Base-by-base conservation (phyloP, 2,329 filamentous ascomycete genomes). In the Emydomyces testavorans region DNA sequence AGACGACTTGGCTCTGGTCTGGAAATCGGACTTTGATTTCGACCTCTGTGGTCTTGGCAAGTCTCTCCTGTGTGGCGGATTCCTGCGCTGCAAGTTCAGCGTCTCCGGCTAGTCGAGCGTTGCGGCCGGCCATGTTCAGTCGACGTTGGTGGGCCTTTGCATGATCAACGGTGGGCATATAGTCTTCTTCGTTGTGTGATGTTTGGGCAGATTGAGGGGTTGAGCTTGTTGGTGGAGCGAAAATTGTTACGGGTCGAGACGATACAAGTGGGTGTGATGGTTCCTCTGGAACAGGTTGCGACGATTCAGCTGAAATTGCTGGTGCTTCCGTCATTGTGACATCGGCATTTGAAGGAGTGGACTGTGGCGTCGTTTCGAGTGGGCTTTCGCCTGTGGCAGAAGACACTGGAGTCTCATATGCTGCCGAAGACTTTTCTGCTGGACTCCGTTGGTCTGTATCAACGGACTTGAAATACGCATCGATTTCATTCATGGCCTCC, bases 1-100 rank as follows among this genome's bases (percentile, higher is more conserved):
- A 82, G 44, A 87, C 78, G 26, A 88, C 78, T 46, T 82, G 80
- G 49, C 80, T 84, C 56, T 89, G 85, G 61, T 96, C 89, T 0
- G 90, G 90, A 57, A 95, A 89, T 21, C 89, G 83, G 41, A 95
- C 77, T 54, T 85, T 87, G 53, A 96, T 74, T 23, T 79, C 75
- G 26, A 94, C 77, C 26, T 78, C 77, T 43, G 76, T 78, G 51
- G 89, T 74, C 4, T 76, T 74, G 4, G 80, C 75, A 1, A 88
- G 69, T 53, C 74, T 81, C 24, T 80, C 79, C 39, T 77, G 76
- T 45, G 82, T 79, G 18, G 77, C 80, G 4, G 77, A 72, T 28
- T 79, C 80, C 54, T 80, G 79, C 20, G 81, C 80, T 29, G 80
- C 82, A 8, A 93, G 71, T 61, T 96, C 90, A 28, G 78, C 79